Conservation (phyloP, 179 eudicot species). For the Actinidia polygama region DNA sequence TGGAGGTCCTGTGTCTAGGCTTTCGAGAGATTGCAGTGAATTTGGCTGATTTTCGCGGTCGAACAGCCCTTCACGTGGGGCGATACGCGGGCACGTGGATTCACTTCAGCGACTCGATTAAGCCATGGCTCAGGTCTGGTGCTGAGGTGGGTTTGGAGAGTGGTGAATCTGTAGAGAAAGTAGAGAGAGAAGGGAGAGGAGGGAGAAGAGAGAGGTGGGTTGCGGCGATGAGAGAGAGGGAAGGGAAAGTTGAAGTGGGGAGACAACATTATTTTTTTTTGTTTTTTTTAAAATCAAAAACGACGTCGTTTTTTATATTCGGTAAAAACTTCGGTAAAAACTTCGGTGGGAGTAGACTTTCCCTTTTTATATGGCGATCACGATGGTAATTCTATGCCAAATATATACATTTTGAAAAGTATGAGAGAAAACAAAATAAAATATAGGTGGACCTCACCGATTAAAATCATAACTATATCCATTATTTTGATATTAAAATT, state of each 20-base stretch:
- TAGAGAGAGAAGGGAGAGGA: conserved; percentile 24
- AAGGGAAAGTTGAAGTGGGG: conserved; percentile 31
- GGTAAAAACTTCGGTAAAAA: too few species aligned
- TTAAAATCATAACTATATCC: too few species aligned
- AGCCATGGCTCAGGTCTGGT: not conserved
- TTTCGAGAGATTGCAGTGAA: conserved; percentile 35
- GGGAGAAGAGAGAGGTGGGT: conserved; percentile 22
- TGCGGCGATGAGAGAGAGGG: conserved; percentile 24
- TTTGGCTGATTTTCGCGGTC: conserved; percentile 32
- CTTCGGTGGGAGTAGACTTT: too few species aligned
- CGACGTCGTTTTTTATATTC: too few species aligned
- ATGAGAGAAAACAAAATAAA: too few species aligned
- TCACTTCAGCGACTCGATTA: not conserved
- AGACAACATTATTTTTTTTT: conserved; percentile 59
- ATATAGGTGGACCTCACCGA: too few species aligned
- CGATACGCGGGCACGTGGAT: conserved; percentile 30
- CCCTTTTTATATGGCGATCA: too few species aligned
- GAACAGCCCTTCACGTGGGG: conserved; percentile 50
- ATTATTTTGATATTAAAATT: too few species aligned
- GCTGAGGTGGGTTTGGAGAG: conserved; percentile 35
- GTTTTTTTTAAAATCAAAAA: too few species aligned
- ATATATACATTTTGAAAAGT: too few species aligned
- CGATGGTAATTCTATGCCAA: too few species aligned
- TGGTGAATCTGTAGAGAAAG: conserved; percentile 35
- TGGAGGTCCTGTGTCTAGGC: conserved; percentile 32